Evolutionary conservation across 768 basidiomycete genomes (phyloP), one percentile per base, ranked within the genome.

Genomic region (Cystobasidium ongulense): DNA sequence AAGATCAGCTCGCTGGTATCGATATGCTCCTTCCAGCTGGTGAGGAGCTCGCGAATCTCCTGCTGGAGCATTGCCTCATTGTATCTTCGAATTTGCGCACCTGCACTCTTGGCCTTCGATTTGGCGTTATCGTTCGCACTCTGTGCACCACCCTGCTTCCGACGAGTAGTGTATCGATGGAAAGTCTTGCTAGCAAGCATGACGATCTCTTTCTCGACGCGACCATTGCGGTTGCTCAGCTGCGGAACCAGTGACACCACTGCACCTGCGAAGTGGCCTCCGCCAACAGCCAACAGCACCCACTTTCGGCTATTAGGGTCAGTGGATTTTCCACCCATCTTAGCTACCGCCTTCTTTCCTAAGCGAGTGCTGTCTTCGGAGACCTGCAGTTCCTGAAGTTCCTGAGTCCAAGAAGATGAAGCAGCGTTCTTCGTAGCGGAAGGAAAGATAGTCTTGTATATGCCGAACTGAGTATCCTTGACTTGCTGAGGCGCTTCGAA

Each of bases 121-220:
- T 96, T 97, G 4, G 92, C 86, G 68, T 92, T 91, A 81, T 99
- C 96, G 76, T 98, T 94, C 1, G 88, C 75, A 1, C 89, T 88
- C 82, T 99, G 96, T 0, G 91, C 89, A 0, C 96, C 96, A 81
- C 96, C 96, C 83, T 99, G 96, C 80, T 98, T 98, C 76, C 91
- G 85, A 76, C 96, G 91, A 36, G 96, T 98, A 0, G 96, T 99
- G 81, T 99, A 99, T 0, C 96, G 88, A 81, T 98, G 96, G 80
- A 97, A 98, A 1, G 96, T 98, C 82, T 98, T 99, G 79, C 93
- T 91, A 76, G 84, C 84, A 50, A 99, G 76, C 0, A 98, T 86
- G 78, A 93, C 92, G 0, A 86, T 87, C 68, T 92, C 90, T 1
- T 88, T 85, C 80, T 86, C 90, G 23, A 88, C 86, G 78, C 86